Conservation (phyloP, 805 yeast genomes). For the Metschnikowia henanensis region DNA sequence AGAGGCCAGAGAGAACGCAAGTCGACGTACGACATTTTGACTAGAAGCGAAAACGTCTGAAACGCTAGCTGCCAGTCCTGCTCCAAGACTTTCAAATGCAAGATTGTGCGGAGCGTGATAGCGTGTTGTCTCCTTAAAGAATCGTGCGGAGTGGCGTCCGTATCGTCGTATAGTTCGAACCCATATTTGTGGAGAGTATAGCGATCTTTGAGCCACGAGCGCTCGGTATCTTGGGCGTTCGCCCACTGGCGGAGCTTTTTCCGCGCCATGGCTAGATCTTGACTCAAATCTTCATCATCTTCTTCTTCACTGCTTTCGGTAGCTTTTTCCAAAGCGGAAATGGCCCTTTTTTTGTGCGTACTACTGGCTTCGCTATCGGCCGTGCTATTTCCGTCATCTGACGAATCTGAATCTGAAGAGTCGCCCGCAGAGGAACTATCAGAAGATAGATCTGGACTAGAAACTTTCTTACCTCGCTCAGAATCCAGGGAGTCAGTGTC, state of each 20-base stretch:
- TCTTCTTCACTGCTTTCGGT: too few species aligned
- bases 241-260: constrained; percentile 10
- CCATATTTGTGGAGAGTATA: constrained; percentile 14
- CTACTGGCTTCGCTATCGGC: too few species aligned
- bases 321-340: too few species aligned
- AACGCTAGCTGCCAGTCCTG: constrained; percentile 58
- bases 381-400: too few species aligned
- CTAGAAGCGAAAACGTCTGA: constrained; percentile 48
- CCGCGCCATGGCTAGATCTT: constrained; percentile 7
- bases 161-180: constrained; percentile 17
- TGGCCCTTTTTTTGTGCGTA: too few species aligned
- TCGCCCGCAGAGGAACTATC: background rate
- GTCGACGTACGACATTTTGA: constrained; percentile 51
- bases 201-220: constrained; percentile 12
- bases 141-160: constrained; percentile 6
- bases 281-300: background rate
- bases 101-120: constrained; percentile 38
- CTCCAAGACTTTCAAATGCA: constrained; percentile 49
- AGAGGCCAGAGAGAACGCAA: constrained; percentile 61
- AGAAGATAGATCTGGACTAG: background rate
- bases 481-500: background rate
- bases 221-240: constrained; percentile 4
- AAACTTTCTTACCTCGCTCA: too few species aligned
- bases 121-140: constrained; percentile 27
- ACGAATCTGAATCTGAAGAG: background rate